Evolutionary conservation across 305 asterid genomes (phyloP).

Genomic region (Lippia alba): DNA sequence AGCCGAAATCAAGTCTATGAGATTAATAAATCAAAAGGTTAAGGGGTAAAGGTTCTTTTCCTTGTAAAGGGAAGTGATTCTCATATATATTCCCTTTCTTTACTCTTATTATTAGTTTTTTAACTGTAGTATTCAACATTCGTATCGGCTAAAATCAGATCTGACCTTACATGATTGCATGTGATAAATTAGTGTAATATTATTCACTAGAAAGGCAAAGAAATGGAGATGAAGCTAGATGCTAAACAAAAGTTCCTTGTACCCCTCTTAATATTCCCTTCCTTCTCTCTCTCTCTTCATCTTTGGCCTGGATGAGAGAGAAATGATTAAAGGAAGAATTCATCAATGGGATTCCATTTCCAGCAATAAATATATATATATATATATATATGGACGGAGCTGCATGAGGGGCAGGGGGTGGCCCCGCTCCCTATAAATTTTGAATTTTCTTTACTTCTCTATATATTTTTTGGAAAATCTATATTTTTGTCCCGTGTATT

Average conservation of each 20-base stretch:
- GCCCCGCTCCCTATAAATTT: too few relatives aligned
- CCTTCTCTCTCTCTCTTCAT: constrained; percentile 19
- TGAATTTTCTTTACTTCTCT: too few relatives aligned
- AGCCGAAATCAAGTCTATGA: constrained; percentile 30
- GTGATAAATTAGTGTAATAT: constrained; percentile 35
- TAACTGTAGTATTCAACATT: constrained; percentile 49
- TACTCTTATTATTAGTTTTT: constrained; percentile 7
- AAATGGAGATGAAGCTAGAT: constrained; percentile 48
- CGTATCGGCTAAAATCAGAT: constrained; percentile 60
- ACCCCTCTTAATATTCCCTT: constrained; percentile 33
- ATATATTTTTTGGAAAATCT: too few relatives aligned
- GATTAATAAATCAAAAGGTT: constrained; percentile 37
- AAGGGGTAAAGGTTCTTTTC: constrained; percentile 52
- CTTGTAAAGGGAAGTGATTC: constrained; percentile 59
- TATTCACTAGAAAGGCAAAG: constrained; percentile 45
- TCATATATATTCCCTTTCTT: constrained; percentile 42
- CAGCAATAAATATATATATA: constrained; percentile 29
- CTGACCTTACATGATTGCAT: constrained; percentile 42
- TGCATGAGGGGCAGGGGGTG: too few relatives aligned
- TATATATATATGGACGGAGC: too few relatives aligned
- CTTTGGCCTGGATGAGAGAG: constrained; percentile 38
- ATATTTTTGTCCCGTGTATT: too few relatives aligned
- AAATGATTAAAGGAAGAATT: constrained; percentile 57
- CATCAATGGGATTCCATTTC: constrained; percentile 54
- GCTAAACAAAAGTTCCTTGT: constrained; percentile 37